Percentiles rank a stretch among this genome's conserved stretches.
Conservation (phyloP, 371 early-diverging fungal species). For the Mucor circinelloides region DNA sequence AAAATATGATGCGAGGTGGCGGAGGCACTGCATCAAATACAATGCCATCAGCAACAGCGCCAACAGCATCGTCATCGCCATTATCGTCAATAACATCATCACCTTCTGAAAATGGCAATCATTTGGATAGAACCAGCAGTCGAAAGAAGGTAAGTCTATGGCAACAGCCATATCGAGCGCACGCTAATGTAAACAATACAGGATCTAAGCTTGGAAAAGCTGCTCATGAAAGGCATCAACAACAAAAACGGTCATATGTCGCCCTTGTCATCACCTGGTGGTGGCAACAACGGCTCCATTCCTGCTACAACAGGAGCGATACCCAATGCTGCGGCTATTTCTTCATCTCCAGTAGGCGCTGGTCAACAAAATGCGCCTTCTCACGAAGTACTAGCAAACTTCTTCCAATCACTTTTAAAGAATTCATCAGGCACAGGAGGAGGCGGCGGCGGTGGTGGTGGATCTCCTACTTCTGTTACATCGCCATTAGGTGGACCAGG, state of each 20-base stretch:
- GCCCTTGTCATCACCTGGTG: conserved; percentile 5
- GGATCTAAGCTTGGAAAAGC: conserved; percentile 12
- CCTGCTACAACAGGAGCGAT: conserved; percentile 18
- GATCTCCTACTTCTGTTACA: conserved; percentile 34
- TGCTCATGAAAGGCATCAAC: conserved; percentile 8
- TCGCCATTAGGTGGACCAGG: background rate
- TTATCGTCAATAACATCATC: background rate
- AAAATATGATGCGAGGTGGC: conserved; percentile 22
- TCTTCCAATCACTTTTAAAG: conserved; percentile 88
- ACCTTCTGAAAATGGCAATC: background rate
- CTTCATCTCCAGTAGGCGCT: conserved; percentile 13
- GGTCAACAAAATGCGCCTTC: conserved; percentile 35
- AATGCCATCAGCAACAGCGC: conserved; percentile 3
- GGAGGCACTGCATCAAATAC: background rate
- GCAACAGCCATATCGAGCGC: background rate
- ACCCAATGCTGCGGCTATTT: background rate
- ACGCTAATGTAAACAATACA: background rate
- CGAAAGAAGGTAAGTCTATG: conserved; percentile 11
- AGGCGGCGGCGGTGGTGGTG: background rate
- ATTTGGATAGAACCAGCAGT: background rate
- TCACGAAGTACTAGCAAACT: conserved; percentile 83
- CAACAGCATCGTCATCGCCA: background rate
- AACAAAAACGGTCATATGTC: conserved; percentile 9
- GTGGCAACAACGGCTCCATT: background rate
- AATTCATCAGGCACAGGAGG: conserved; percentile 19